A percentile compares a stretch with the other conserved stretches of the same genome.
These are phyloP conservation scores for Myriosclerotinia scirpicola DNA, from an alignment of 2,329 filamentous ascomycete genomes.

Conservation along the genomic window DNA sequence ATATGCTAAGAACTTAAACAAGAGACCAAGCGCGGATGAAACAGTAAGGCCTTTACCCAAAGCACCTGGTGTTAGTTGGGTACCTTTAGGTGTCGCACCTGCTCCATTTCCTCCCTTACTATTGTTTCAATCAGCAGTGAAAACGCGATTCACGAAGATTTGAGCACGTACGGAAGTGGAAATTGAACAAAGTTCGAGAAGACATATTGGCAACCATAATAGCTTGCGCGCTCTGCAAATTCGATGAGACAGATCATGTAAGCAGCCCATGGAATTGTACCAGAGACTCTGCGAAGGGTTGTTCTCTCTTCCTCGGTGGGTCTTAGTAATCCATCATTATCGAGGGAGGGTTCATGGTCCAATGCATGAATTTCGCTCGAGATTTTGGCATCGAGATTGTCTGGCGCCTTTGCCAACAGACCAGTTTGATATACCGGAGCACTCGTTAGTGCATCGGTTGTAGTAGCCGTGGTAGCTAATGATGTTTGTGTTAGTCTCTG, in stretches of 20 bases:
- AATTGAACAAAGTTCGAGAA: conserved; percentile 65
- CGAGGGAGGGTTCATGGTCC: conserved; percentile 14
- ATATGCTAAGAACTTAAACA: conserved; percentile 52
- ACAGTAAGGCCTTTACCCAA: conserved; percentile 57
- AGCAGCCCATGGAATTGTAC: conserved; percentile 63
- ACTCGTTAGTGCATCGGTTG: conserved; percentile 17
- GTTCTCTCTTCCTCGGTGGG: conserved; percentile 59
- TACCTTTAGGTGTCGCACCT: conserved; percentile 43
- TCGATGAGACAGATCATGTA: conserved; percentile 74
- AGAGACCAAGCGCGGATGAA: conserved; percentile 53
- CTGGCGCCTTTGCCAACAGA: conserved; percentile 8
- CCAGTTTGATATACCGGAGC: conserved; percentile 17
- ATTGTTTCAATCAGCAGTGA: background rate
- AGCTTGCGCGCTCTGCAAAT: conserved; percentile 74
- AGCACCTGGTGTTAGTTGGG: conserved; percentile 51
- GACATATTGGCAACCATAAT: conserved; percentile 65
- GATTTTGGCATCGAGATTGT: conserved; percentile 20
- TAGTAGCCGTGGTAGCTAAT: conserved; percentile 12
- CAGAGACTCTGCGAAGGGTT: conserved; percentile 62
- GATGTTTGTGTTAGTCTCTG: background rate
- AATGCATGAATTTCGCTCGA: conserved; percentile 5
- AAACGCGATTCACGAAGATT: background rate
- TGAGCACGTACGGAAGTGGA: conserved; percentile 47
- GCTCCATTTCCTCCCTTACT: conserved; percentile 43
- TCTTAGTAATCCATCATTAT: conserved; percentile 15